Percentiles rank a stretch among this genome's conserved stretches.
Conservation (phyloP, 768 basidiomycete species). For the Suillus brevipes region DNA sequence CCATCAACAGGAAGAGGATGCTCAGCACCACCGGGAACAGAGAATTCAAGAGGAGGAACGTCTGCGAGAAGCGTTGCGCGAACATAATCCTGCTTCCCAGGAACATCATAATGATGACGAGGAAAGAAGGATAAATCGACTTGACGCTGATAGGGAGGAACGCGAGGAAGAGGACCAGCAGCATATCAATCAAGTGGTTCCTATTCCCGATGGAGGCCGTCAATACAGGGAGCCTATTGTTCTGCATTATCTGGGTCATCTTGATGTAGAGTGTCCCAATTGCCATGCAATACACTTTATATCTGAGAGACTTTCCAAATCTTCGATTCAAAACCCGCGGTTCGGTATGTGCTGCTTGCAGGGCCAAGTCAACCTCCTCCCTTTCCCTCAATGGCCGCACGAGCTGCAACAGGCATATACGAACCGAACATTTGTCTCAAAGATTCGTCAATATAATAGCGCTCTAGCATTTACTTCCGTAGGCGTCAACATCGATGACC, state of each 20-base stretch:
- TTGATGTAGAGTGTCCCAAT: constrained; percentile 13
- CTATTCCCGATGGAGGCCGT: neutral
- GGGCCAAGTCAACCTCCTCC: constrained; percentile 26
- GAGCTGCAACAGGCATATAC: constrained; percentile 15
- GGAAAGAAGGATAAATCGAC: neutral
- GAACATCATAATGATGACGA: neutral
- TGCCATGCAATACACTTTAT: constrained; percentile 24
- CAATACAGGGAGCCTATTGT: constrained; percentile 16
- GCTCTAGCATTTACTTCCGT: constrained; percentile 43
- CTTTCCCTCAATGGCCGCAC: constrained; percentile 21
- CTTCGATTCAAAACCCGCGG: neutral
- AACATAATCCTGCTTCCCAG: neutral
- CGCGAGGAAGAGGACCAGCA: neutral
- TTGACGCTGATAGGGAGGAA: no score
- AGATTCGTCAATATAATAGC: constrained; percentile 43
- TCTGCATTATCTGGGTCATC: constrained; percentile 7
- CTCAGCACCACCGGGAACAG: neutral
- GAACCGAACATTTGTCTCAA: constrained; percentile 28
- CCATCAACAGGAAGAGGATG: neutral
- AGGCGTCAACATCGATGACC: constrained; percentile 30
- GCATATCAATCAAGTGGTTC: neutral
- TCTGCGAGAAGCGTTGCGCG: neutral
- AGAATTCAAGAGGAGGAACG: neutral
- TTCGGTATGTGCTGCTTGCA: constrained; percentile 34
- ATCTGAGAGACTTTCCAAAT: constrained; percentile 11